A percentile compares a stretch with the other conserved stretches of the same genome.
Evolutionary conservation across 2,329 filamentous ascomycete genomes (phyloP).

Genomic region (Aspergillus sp.): DNA sequence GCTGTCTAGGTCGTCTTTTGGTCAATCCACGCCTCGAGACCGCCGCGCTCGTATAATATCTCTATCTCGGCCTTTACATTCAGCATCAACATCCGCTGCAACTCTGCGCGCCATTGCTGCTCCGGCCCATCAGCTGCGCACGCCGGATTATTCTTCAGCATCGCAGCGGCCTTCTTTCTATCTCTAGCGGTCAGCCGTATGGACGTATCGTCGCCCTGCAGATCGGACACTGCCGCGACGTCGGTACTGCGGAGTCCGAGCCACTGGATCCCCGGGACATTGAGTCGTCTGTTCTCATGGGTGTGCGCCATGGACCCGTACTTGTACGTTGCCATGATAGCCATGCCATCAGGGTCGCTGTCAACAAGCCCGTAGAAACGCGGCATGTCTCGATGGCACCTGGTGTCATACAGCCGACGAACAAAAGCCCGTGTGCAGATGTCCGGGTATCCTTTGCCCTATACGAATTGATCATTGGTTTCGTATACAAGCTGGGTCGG

Average conservation of each 20-base stretch:
- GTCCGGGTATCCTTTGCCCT: constrained; percentile 59
- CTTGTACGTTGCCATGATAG: constrained; percentile 55
- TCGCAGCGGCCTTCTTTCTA: constrained; percentile 44
- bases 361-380: constrained; percentile 49
- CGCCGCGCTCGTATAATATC: constrained; percentile 38
- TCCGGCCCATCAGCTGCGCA: constrained; percentile 38
- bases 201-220: constrained; percentile 16
- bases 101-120: constrained; percentile 39
- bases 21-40: constrained; percentile 37
- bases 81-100: constrained; percentile 54
- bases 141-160: constrained; percentile 41
- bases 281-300: constrained; percentile 43
- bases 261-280: constrained; percentile 43
- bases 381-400: constrained; percentile 18
- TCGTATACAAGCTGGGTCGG: too few relatives aligned
- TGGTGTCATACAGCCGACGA: constrained; percentile 32
- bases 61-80: constrained; percentile 56
- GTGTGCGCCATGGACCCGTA: constrained; percentile 49
- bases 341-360: constrained; percentile 53
- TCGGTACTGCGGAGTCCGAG: constrained; percentile 46
- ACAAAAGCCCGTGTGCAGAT: constrained; percentile 48
- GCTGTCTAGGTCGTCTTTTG: constrained; percentile 17
- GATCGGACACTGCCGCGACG: constrained; percentile 20
- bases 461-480: too few relatives aligned
- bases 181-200: constrained; percentile 46